Percentiles rank a stretch among this genome's conserved stretches.
phyloP scores from a whole-genome alignment of 108 stramenopile species.

The Bacterosira constricta region DNA sequence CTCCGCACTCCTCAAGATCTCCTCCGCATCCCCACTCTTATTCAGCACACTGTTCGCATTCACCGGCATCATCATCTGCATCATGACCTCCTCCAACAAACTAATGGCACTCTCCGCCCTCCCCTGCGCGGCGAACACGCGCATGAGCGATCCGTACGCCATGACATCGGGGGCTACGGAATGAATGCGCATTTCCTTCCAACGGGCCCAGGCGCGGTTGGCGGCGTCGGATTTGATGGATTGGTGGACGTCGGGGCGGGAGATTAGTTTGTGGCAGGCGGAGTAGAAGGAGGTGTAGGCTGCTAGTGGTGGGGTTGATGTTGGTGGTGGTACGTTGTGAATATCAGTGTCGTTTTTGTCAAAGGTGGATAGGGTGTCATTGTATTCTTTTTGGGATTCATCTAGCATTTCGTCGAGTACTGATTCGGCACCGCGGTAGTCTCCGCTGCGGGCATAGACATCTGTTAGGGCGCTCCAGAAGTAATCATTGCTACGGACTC shows the following conservation, averaged over 20 bases:
- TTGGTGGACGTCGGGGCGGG: slow-evolving; percentile 68
- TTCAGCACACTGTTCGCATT: slow-evolving; percentile 34
- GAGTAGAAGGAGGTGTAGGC: slow-evolving; percentile 86
- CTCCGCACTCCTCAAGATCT: slow-evolving; percentile 37
- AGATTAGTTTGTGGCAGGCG: slow-evolving; percentile 80
- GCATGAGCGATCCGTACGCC: slow-evolving; percentile 83
- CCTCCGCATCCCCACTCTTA: slow-evolving; percentile 18
- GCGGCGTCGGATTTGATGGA: slow-evolving; percentile 74
- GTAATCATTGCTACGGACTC: slow-evolving; percentile 59
- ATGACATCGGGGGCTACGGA: slow-evolving; percentile 81
- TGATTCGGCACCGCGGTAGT: slow-evolving; percentile 72
- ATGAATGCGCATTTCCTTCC: slow-evolving; percentile 86
- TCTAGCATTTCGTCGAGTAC: slow-evolving; percentile 79
- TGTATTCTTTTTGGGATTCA: slow-evolving; percentile 32
- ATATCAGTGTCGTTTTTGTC: neutral
- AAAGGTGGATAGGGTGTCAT: neutral
- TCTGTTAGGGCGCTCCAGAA: slow-evolving; percentile 86
- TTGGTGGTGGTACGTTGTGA: slow-evolving; percentile 29
- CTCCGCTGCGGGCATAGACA: slow-evolving; percentile 77
- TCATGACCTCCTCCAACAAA: slow-evolving; percentile 78
- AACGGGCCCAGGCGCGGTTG: slow-evolving; percentile 73
- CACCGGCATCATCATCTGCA: slow-evolving; percentile 44
- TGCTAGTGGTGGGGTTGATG: slow-evolving; percentile 61
- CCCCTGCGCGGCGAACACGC: slow-evolving; percentile 76
- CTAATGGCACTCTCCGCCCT: slow-evolving; percentile 77